Evolutionary conservation across 805 yeast genomes (phyloP).

Genomic region (Candida jianshihensis): DNA sequence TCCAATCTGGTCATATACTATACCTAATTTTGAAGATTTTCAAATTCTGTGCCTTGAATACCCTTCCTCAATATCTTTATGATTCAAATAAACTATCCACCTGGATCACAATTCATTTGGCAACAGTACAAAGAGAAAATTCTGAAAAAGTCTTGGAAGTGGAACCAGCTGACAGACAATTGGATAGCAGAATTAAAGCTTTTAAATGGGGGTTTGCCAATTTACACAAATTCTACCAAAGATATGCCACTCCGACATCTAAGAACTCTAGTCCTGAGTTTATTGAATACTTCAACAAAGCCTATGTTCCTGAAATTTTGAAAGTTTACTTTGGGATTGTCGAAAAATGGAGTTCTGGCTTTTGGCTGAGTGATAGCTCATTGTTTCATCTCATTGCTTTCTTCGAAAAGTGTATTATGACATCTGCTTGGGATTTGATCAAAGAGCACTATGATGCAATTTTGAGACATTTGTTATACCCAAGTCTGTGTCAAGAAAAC

Average conservation of each 20-base stretch:
- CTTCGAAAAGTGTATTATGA: conserved; percentile 51
- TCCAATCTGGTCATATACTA: conserved; percentile 38
- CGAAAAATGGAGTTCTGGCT: conserved; percentile 31
- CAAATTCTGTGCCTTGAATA: conserved; percentile 54
- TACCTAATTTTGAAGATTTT: conserved; percentile 60
- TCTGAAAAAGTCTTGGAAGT: conserved; percentile 44
- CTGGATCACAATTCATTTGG: conserved; percentile 67
- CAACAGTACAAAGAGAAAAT: conserved; percentile 45
- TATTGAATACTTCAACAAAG: conserved; percentile 43
- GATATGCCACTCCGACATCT: conserved; percentile 35
- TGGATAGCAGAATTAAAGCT: conserved; percentile 52
- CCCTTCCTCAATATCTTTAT: conserved; percentile 46
- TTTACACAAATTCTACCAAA: conserved; percentile 58
- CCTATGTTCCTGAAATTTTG: conserved; percentile 66
- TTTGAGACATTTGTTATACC: conserved; percentile 64
- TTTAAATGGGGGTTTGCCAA: conserved; percentile 90
- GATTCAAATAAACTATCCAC: conserved; percentile 31
- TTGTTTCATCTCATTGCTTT: conserved; percentile 62
- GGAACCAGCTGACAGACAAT: conserved; percentile 40
- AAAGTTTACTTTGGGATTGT: conserved; percentile 48
- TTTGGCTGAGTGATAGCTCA: conserved; percentile 63
- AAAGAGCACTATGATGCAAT: conserved; percentile 60
- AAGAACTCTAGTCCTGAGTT: conserved; percentile 42
- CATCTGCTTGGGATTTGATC: conserved; percentile 53
- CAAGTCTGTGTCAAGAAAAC: conserved; percentile 65